phyloP scores from a whole-genome alignment of 352 stramenopile species.

The Phytopythium litorale region DNA sequence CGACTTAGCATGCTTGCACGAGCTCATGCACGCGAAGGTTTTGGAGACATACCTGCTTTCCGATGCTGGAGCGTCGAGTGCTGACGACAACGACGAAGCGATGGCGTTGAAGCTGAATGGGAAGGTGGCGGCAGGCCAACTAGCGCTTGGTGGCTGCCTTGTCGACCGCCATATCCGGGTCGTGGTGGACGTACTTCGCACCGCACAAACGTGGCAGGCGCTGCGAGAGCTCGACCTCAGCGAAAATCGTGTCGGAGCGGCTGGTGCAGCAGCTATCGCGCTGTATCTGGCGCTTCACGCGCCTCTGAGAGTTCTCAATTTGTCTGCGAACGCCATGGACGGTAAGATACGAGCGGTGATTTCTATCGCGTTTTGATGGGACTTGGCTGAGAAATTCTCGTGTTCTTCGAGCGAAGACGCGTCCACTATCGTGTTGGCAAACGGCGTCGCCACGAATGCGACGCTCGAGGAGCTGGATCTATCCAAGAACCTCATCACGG shows the following conservation, averaged over 20 bases:
- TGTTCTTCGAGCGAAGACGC: conserved; percentile 19
- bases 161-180: conserved; percentile 20
- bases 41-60: conserved; percentile 20
- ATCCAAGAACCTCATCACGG: conserved; percentile 47
- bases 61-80: background rate
- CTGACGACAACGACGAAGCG: background rate
- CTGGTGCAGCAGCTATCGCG: conserved; percentile 32
- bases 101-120: conserved; percentile 19
- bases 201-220: conserved; percentile 19
- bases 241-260: conserved; percentile 40
- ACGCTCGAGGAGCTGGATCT: conserved; percentile 48
- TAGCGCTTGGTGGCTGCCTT: conserved; percentile 29
- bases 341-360: conserved; percentile 14
- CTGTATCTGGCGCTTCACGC: conserved; percentile 39
- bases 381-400: background rate
- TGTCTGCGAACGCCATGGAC: conserved; percentile 48
- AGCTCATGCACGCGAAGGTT: conserved; percentile 45
- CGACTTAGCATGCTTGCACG: conserved; percentile 15
- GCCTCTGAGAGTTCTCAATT: conserved; percentile 36
- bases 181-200: conserved; percentile 14
- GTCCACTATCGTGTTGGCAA: conserved; percentile 28
- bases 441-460: conserved; percentile 40
- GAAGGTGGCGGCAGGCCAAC: conserved; percentile 13
- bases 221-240: conserved; percentile 55
- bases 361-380: background rate